Conservation (phyloP, 2,329 filamentous ascomycete genomes). For the Meredithiella fracta region DNA sequence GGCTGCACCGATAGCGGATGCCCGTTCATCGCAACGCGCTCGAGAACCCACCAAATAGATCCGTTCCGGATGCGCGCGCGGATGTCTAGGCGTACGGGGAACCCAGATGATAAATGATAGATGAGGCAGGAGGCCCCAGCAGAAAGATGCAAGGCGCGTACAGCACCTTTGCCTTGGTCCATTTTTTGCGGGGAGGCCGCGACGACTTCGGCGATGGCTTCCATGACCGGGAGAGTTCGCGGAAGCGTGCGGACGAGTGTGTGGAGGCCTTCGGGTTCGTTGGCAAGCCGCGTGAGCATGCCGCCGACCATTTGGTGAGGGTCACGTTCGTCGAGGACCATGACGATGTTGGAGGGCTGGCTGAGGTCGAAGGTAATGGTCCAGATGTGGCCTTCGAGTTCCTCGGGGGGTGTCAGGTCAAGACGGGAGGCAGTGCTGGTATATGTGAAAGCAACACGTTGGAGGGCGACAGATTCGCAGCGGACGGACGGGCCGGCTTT, state of each 20-base stretch:
- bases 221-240: slow-evolving; percentile 47
- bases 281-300: slow-evolving; percentile 40
- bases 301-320: slow-evolving; percentile 50
- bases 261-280: slow-evolving; percentile 35
- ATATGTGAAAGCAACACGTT: slow-evolving; percentile 54
- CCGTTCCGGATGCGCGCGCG: slow-evolving; percentile 27
- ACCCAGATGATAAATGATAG: slow-evolving; percentile 28
- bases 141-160: slow-evolving; percentile 36
- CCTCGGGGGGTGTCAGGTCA: not conserved
- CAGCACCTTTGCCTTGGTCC: slow-evolving; percentile 27
- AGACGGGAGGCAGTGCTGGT: not conserved
- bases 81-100: slow-evolving; percentile 35
- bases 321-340: slow-evolving; percentile 35
- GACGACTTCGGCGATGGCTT: slow-evolving; percentile 26
- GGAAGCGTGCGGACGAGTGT: slow-evolving; percentile 38
- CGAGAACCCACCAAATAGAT: slow-evolving; percentile 35
- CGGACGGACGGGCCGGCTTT: slow-evolving; percentile 36
- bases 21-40: slow-evolving; percentile 20
- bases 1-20: slow-evolving; percentile 10
- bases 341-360: slow-evolving; percentile 24
- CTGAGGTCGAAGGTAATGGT: slow-evolving; percentile 42
- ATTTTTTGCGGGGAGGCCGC: slow-evolving; percentile 20
- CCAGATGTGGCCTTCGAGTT: slow-evolving; percentile 21
- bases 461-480: slow-evolving; percentile 43
- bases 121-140: slow-evolving; percentile 42